Evolutionary conservation across 345 rosid genomes (phyloP).

Genomic region (Populus nigra): DNA sequence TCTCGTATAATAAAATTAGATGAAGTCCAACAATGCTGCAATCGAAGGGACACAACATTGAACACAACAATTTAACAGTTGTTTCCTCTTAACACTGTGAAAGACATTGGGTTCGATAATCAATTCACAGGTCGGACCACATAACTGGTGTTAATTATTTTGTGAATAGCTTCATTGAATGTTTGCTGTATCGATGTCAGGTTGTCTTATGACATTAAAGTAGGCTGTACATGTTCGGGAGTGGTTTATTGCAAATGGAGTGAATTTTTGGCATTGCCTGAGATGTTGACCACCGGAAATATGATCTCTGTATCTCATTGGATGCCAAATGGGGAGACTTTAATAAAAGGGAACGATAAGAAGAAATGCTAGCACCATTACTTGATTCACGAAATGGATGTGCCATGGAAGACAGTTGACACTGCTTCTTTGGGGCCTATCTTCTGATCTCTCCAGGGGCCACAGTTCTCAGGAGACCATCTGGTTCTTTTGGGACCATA

Average conservation of each 20-base stretch:
- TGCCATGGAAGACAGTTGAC: conserved; percentile 31
- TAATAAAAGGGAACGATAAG: conserved; percentile 12
- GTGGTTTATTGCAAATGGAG: conserved; percentile 2
- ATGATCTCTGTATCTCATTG: conserved; percentile 19
- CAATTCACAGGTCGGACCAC: neutral
- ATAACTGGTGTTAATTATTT: neutral
- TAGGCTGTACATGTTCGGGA: neutral
- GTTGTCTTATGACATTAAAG: neutral
- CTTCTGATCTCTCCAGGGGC: conserved; percentile 13
- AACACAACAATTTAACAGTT: neutral
- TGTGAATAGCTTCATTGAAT: conserved; percentile 10
- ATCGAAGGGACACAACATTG: neutral
- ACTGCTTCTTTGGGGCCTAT: conserved; percentile 20
- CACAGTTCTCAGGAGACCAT: neutral
- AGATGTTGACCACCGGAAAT: conserved; percentile 19
- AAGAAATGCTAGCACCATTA: conserved; percentile 17
- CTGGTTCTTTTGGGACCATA: conserved; percentile 17
- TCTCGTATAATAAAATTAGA: neutral
- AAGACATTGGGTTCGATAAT: too few relatives aligned
- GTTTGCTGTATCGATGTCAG: neutral
- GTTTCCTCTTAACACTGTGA: neutral
- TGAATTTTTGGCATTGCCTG: conserved; percentile 27
- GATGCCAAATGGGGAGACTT: conserved; percentile 38
- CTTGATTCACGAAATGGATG: conserved; percentile 49
- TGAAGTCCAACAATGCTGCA: neutral